Conservation (phyloP, 257 asterid species). For the Lantana camara region DNA sequence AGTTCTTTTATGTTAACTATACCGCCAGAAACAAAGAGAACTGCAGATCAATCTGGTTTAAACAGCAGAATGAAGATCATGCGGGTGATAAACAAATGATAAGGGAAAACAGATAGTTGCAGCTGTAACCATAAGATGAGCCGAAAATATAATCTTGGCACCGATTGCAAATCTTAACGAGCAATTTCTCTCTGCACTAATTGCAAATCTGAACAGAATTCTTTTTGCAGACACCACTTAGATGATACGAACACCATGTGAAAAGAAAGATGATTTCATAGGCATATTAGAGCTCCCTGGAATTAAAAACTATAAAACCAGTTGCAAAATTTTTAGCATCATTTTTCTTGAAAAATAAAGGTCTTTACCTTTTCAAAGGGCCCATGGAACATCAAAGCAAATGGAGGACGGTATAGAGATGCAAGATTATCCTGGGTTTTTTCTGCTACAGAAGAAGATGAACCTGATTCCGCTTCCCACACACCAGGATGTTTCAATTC, state of each 20-base stretch:
- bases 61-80: constrained; percentile 2
- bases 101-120: constrained; percentile 12
- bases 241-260: not conserved
- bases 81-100: constrained; percentile 1
- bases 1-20: constrained; percentile 2
- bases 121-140: not conserved
- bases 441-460: constrained; percentile 64
- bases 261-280: too few relatives aligned
- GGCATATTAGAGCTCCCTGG: constrained; percentile 3
- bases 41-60: not conserved
- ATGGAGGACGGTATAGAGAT: constrained; percentile 95
- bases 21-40: constrained; percentile 5
- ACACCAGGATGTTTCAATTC: constrained; percentile 85
- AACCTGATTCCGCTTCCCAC: constrained; percentile 76
- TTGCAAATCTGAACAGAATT: too few relatives aligned
- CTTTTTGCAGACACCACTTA: not conserved
- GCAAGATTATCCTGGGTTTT: constrained; percentile 88
- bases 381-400: constrained; percentile 85
- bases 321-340: constrained; percentile 1
- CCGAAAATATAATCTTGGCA: constrained; percentile 1
- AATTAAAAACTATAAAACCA: constrained; percentile 8
- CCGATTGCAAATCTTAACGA: not conserved
- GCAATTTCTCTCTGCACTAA: constrained; percentile 11
- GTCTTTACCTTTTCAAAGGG: constrained; percentile 80
- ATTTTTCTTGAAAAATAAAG: constrained; percentile 20